Evolutionary conservation across 768 basidiomycete species (phyloP), one percentile per base, ranked within the genome.

Genomic region (Suillus hirtellus): DNA sequence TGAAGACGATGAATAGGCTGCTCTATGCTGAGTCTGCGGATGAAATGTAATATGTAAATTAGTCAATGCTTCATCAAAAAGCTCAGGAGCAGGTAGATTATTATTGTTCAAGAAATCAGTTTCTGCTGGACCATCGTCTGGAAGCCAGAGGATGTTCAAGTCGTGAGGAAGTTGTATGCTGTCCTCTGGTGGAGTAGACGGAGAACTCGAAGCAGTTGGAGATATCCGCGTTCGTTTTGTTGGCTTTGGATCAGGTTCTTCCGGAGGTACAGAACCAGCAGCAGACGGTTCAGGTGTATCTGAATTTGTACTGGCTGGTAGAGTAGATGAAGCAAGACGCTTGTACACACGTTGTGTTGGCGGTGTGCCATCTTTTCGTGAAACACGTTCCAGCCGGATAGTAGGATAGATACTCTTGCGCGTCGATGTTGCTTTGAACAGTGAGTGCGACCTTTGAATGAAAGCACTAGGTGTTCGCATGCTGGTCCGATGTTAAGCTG

Each of bases 41-140:
- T 93, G 92, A 40, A 95, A 79, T 4, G 89, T 84, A 64, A 95
- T 86, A 63, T 88, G 82, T 8, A 94, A 73, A 66, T 93, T 92
- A 64, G 89, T 85, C 66, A 92, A 77, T 10, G 86, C 88, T 62
- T 93, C 90, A 37, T 93, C 82, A 42, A 94, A 81, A 52, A 94
- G 84, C 67, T 91, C 87, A 6, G 86, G 84, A 4, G 89, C 90
- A 1, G 93, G 93, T 44, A 93, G 70, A 35, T 76, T 76, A 43
- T 65, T 68, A 17, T 75, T 65, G 58, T 73, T 73, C 0, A 72
- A 63, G 7, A 76, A 64, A 61, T 77, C 71, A 7, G 72, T 63
- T 14, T 69, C 70, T 49, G 60, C 15, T 44, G 24, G 42, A 42
- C 63, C 2, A 44, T 67, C 21, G 43, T 81, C 81, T 2, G 89